Evolutionary conservation across 2,329 filamentous ascomycete genomes (phyloP).

Genomic region (Epichloe brachyelytri): DNA sequence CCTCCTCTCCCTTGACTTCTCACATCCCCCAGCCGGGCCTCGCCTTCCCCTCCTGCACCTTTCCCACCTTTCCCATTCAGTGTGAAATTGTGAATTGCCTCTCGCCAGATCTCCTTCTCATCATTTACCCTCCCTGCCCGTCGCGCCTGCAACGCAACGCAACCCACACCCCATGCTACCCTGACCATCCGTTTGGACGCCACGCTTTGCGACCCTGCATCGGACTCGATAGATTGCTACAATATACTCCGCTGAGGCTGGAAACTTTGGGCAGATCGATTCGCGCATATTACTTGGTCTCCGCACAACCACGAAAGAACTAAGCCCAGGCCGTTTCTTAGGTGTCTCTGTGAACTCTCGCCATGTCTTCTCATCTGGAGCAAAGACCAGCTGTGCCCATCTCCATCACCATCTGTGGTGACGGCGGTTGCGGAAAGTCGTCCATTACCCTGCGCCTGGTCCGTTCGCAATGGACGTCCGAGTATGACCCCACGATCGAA

Average conservation of each 20-base stretch:
- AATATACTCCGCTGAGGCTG: not conserved
- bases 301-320: too few relatives aligned
- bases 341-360: not conserved
- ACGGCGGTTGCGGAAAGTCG: conserved; percentile 75
- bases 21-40: not conserved
- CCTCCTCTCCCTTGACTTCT: not conserved
- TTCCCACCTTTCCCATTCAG: too few relatives aligned
- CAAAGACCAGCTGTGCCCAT: conserved; percentile 37
- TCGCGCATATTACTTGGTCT: too few relatives aligned
- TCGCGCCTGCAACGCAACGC: not conserved
- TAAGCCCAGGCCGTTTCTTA: too few relatives aligned
- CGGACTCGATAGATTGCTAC: not conserved
- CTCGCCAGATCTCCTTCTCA: not conserved
- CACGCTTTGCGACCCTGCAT: not conserved
- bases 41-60: not conserved
- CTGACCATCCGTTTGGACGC: not conserved
- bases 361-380: conserved; percentile 2
- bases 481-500: conserved; percentile 71
- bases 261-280: too few relatives aligned
- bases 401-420: conserved; percentile 73
- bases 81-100: not conserved
- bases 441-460: conserved; percentile 76
- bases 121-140: not conserved
- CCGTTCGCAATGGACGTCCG: conserved; percentile 70
- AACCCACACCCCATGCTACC: not conserved